Base-by-base conservation (phyloP, 805 yeast genomes). In the Brettanomyces custersianus region DNA sequence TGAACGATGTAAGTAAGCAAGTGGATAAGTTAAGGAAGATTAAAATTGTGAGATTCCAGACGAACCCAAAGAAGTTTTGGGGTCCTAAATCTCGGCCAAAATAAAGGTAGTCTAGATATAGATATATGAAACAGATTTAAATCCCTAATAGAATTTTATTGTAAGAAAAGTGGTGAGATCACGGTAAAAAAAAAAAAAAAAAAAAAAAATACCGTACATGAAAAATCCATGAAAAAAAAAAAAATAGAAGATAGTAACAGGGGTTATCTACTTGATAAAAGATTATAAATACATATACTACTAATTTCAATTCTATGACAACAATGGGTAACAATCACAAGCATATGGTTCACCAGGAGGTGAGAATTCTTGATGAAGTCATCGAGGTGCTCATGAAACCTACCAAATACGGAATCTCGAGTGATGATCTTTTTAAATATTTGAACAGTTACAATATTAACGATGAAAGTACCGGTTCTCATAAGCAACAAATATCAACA, bases 1-100 rank as follows among this genome's bases (percentile, higher is more conserved):
- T 70, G 27, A 75, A 78, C 58, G 71, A 70, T 36, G 59, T 72
- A 33, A 74, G 87, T 40, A 67, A 63, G 15, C 67, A 63, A 33
- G 60, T 87, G 37, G 75, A 74, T 46, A 64, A 59, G 37, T 62
- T 85, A 36, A 70, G 96, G 49, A 77, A 73, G 43, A 68, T 85
- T 40, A 86, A 86, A 59, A 74, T 90, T 53, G 86, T 86, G 11
- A 69, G 96, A 48, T 90, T 71, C 59, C 98, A 88, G 55, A 87
- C 78, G 52, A 90, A 88, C 52, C 99, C 99, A 12, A 72, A 86
- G 1, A 84, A 83, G 54, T 80, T 84, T 55, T 92, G 99, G 99
- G 99, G 99, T 2, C 99, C 54, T 12, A 47, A 46, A 29, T 76
- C 95, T 3, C 77, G 81, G 51, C 94, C 94, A 16, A 59, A 58